Conservation (phyloP, 1,284 basidiomycete species). For the Exobasidium cylindrosporum region DNA sequence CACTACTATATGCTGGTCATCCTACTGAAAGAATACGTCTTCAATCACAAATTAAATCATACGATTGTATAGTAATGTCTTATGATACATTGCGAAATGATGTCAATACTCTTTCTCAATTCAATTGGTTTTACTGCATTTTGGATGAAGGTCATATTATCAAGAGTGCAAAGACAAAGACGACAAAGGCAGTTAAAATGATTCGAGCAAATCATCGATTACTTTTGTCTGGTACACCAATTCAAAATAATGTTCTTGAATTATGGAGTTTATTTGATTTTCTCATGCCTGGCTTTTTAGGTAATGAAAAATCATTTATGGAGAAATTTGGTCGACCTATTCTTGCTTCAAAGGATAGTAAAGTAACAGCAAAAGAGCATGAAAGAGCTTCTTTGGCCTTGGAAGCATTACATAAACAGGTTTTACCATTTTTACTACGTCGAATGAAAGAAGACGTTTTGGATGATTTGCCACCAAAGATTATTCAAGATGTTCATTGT, state of each 20-base stretch:
- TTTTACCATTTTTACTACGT: constrained; percentile 93
- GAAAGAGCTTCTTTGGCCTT: constrained; percentile 80
- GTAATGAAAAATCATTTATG: constrained; percentile 90
- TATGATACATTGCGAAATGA: constrained; percentile 98
- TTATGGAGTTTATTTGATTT: constrained; percentile 99
- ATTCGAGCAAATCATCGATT: constrained; percentile 87
- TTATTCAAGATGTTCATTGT: constrained; percentile 99
- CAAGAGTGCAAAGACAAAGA: constrained; percentile 96
- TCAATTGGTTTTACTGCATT: constrained; percentile 93
- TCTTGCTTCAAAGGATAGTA: constrained; percentile 88
- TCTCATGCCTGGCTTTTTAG: constrained; percentile 97
- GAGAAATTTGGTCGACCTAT: constrained; percentile 96
- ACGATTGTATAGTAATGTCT: constrained; percentile 88
- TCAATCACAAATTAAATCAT: constrained; percentile 29
- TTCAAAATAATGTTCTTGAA: constrained; percentile 98
- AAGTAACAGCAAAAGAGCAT: constrained; percentile 76
- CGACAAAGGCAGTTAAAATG: constrained; percentile 91
- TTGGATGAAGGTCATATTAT: constrained; percentile 98
- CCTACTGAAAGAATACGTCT: constrained; percentile 74
- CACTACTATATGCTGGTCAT: constrained; percentile 85
- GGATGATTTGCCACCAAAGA: constrained; percentile 94
- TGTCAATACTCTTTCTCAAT: constrained; percentile 69
- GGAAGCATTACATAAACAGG: constrained; percentile 96
- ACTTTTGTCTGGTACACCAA: constrained; percentile 93
- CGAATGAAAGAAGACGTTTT: constrained; percentile 97